These are phyloP conservation scores for Hirsutella minnesotensis DNA, from an alignment of 2,329 filamentous ascomycete genomes.

Conservation along the genomic window DNA sequence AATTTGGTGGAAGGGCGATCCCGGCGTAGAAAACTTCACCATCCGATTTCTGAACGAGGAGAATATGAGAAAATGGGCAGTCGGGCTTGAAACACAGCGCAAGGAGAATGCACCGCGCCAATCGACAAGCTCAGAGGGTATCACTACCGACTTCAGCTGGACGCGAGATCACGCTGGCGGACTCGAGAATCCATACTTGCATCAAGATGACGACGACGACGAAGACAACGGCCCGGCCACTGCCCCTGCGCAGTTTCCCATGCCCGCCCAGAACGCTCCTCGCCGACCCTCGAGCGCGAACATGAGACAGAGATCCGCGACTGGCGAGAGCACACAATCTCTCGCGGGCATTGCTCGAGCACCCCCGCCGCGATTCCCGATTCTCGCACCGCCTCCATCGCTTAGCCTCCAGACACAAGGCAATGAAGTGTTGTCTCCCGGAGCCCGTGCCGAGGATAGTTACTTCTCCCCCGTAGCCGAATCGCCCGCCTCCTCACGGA, in stretches of 20 bases:
- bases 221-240: constrained; percentile 34
- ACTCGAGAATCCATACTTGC: constrained; percentile 72
- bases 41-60: constrained; percentile 91
- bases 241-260: constrained; percentile 23
- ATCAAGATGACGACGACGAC: constrained; percentile 51
- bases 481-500: constrained; percentile 63
- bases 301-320: constrained; percentile 64
- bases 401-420: constrained; percentile 58
- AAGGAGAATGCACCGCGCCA: constrained; percentile 44
- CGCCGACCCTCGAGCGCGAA: constrained; percentile 56
- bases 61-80: constrained; percentile 83
- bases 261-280: constrained; percentile 16
- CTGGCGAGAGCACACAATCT: constrained; percentile 54
- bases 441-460: constrained; percentile 56
- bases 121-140: constrained; percentile 31
- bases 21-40: constrained; percentile 89
- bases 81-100: constrained; percentile 66
- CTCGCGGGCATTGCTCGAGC: constrained; percentile 44
- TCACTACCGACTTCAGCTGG: constrained; percentile 68
- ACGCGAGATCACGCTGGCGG: constrained; percentile 54
- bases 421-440: constrained; percentile 42
- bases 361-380: constrained; percentile 60
- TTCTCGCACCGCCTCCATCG: constrained; percentile 42
- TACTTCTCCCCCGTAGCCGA: constrained; percentile 88
- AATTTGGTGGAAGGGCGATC: constrained; percentile 97